Evolutionary conservation across 2,329 filamentous ascomycete genomes (phyloP), one percentile per base, ranked within the genome.

Genomic region (Monosporascus sp.): DNA sequence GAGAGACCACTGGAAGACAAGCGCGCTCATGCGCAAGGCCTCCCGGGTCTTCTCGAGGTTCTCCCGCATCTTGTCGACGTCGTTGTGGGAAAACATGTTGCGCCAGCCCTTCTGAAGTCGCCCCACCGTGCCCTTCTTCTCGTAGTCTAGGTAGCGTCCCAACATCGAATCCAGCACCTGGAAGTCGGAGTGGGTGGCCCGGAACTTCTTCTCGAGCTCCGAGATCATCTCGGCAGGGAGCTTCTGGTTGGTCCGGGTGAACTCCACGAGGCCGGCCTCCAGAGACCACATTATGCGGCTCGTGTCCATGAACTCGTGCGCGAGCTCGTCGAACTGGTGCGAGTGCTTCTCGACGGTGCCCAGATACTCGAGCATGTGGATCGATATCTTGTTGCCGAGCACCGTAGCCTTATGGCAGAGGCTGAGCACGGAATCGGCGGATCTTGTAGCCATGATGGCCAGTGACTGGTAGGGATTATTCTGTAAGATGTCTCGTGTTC

Each of bases 231-330:
- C 84, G 5, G 70, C 61, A 0, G 85, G 82, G 19, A 88, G 76
- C 17, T 74, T 71, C 58, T 81, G 79, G 17, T 73, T 70, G 20
- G 74, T 75, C 41, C 75, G 74, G 31, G 74, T 68, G 45, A 74
- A 78, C 60, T 84, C 79, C n/a, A 71, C 68, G 51, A 89, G 74
- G 5, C 86, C 86, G 22, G 82, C 79, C 67, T 88, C 84, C 56
- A 88, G 84, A n/a, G 82, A 80, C 75, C 84, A 87, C 43, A 89
- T 73, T 43, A 84, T 80, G 51, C 84, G 79, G 65, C 81, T 86
- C 5, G 83, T 81, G 52, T 88, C 84, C 54, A 89, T 77, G 63
- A 88, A 87, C 58, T 86, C 83, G 56, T 79, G 78, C 9, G 85
- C 84, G 20, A 89, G 75, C 26, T 75, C 71, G 54, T 80, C 78